Evolutionary conservation across 2,329 filamentous ascomycete species (phyloP).

Genomic region (Clonostachys chloroleuca): DNA sequence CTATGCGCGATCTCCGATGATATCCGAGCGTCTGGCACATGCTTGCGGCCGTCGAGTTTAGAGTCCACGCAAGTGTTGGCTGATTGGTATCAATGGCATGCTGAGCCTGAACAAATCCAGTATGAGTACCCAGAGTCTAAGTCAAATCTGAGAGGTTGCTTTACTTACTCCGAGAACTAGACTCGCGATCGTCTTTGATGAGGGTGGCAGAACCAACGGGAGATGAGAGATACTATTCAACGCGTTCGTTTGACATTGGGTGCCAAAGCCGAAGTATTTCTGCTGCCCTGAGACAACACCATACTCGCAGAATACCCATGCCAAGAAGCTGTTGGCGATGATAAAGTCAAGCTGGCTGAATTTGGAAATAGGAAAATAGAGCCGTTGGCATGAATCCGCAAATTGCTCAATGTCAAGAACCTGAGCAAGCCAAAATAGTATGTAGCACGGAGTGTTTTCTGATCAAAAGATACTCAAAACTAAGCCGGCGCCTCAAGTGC

Average conservation of each 20-base stretch:
- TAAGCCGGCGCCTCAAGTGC: neutral
- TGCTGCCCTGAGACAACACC: constrained; percentile 11
- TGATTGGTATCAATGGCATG: constrained; percentile 23
- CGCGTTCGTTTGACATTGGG: constrained; percentile 17
- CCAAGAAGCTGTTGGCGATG: constrained; percentile 25
- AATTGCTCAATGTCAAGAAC: constrained; percentile 23
- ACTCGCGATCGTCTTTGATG: constrained; percentile 22
- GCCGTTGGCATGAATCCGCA: constrained; percentile 19
- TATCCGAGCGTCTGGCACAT: constrained; percentile 25
- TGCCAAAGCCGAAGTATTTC: constrained; percentile 12
- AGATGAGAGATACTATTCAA: constrained; percentile 13
- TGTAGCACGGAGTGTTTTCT: neutral
- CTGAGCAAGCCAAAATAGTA: constrained; percentile 19
- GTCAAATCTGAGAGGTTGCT: neutral
- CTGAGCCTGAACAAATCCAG: constrained; percentile 14
- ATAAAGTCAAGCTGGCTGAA: constrained; percentile 22
- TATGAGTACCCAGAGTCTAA: neutral
- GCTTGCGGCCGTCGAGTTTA: constrained; percentile 24
- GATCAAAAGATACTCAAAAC: neutral
- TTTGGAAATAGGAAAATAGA: constrained; percentile 26
- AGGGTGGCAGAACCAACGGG: constrained; percentile 21
- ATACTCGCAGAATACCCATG: constrained; percentile 25
- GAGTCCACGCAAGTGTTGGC: constrained; percentile 21
- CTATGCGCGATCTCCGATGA: constrained; percentile 8
- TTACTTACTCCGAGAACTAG: constrained; percentile 22